A percentile compares a stretch with the other conserved stretches of the same genome.
phyloP scores from a whole-genome alignment of 2,329 filamentous ascomycete genomes.

The Cercospora sp. region DNA sequence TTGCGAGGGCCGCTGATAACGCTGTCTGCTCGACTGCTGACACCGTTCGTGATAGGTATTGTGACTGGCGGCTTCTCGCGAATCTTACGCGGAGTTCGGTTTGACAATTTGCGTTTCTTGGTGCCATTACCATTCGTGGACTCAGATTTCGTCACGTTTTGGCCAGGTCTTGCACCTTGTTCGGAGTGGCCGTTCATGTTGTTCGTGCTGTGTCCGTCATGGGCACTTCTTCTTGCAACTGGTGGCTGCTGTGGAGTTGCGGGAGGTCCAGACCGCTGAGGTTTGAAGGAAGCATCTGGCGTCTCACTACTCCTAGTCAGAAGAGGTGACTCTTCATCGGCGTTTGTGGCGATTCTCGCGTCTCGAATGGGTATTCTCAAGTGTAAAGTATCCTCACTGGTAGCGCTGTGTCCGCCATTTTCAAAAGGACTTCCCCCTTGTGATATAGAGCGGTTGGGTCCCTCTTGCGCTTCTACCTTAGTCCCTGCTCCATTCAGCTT shows the following conservation, averaged over 20 bases:
- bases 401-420: neutral
- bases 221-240: neutral
- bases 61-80: conserved; percentile 11
- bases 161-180: neutral
- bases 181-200: neutral
- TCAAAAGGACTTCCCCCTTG: neutral
- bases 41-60: neutral
- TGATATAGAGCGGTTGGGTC: neutral
- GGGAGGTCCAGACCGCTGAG: neutral
- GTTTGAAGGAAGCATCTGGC: neutral
- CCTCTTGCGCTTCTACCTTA: neutral
- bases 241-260: neutral
- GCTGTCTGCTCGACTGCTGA: conserved; percentile 16
- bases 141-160: neutral
- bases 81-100: conserved; percentile 15
- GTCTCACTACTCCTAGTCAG: neutral
- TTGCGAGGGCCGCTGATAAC: conserved; percentile 22
- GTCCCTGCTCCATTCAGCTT: conserved; percentile 13
- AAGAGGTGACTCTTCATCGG: neutral
- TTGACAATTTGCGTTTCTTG: conserved; percentile 19
- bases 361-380: conserved; percentile 3
- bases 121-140: neutral
- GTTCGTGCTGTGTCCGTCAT: neutral
- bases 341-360: neutral
- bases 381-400: conserved; percentile 1